Percentiles rank a stretch among this genome's conserved stretches.
Evolutionary conservation across 345 rosid species (phyloP).

Genomic region (Punica granatum): DNA sequence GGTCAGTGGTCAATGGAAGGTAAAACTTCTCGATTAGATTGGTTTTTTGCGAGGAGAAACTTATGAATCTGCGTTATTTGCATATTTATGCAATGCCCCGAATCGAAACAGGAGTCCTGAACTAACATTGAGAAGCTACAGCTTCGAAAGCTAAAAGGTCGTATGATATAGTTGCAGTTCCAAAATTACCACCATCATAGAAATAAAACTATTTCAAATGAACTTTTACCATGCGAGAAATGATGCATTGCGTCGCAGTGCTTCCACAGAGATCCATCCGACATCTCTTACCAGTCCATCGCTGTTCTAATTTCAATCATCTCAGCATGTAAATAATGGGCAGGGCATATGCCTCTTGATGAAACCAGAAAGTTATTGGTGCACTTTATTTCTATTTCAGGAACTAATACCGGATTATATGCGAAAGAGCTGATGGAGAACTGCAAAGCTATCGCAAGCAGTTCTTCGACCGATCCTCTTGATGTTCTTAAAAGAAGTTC

Average conservation of each 20-base stretch:
- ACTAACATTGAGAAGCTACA: background rate
- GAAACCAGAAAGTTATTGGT: background rate
- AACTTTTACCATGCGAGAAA: background rate
- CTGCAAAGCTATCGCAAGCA: slow-evolving; percentile 40
- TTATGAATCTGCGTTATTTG: background rate
- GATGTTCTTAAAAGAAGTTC: slow-evolving; percentile 47
- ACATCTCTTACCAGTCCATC: no score
- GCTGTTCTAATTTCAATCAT: background rate
- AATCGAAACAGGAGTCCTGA: background rate
- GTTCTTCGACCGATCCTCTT: slow-evolving; percentile 31
- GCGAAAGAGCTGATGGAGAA: slow-evolving; percentile 47
- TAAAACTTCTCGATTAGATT: slow-evolving; percentile 13
- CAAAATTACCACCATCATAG: no score
- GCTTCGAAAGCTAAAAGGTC: background rate
- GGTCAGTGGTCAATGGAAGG: slow-evolving; percentile 74
- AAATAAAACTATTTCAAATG: no score
- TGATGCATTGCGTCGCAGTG: background rate
- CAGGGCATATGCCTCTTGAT: background rate
- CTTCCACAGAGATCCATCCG: no score
- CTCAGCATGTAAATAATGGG: background rate
- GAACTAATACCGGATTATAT: slow-evolving; percentile 35
- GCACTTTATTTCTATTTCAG: slow-evolving; percentile 26
- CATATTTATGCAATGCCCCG: background rate
- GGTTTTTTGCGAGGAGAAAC: background rate
- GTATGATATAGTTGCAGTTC: background rate